Base-by-base conservation (phyloP, 2,329 filamentous ascomycete genomes). In the Epichloe amarillans region DNA sequence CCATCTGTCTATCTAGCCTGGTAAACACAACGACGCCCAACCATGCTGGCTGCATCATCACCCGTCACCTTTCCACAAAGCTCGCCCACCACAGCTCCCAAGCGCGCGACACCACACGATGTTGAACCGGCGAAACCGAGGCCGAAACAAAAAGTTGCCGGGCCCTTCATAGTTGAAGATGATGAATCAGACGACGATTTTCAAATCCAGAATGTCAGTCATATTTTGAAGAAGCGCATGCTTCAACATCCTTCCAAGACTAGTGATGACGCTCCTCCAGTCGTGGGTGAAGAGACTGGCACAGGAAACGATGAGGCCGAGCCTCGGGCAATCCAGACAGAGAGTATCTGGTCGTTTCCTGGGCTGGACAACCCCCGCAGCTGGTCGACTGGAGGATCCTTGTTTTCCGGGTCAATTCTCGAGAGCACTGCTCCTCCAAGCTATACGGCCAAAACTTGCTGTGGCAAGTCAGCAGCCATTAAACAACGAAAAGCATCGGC, bases 1-100 rank as follows among this genome's bases (percentile, higher is more conserved):
- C 17, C 19, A 50, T 45, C 46, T 39, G 19, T 39, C 19, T 11
- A 14, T 43, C 12, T 15, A 15, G 21, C 8, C 33, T 11, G 26
- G 41, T 15, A 7, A 21, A 42, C 15, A 23, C 3, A 36, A 43
- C 23, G 21, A n/a, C 23, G 33, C 11, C 8, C 40, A 42, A 50
- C 15, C 38, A 84, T 85, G 80, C 67, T 78, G 26, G 71, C 75
- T 38, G 71, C 76, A 39, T 83, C 82, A 6, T 82, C 82, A 14
- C 77, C 81, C 2, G 65, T 81, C 19, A 61, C 70, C 26, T 79
- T 79, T 53, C 77, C 79, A 2, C 64, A 70, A 6, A 79, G 71
- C 59, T 77, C 78, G 23, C 65, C 65, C 40, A 60, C 59, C 41
- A 60, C 59, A 1, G 55, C 60, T 2, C 52, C 61, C 33, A 71